A percentile compares a stretch with the other conserved stretches of the same genome.
These are phyloP conservation scores for Tulasnella sp. DNA, from an alignment of 768 basidiomycete genomes.

Conservation along the genomic window DNA sequence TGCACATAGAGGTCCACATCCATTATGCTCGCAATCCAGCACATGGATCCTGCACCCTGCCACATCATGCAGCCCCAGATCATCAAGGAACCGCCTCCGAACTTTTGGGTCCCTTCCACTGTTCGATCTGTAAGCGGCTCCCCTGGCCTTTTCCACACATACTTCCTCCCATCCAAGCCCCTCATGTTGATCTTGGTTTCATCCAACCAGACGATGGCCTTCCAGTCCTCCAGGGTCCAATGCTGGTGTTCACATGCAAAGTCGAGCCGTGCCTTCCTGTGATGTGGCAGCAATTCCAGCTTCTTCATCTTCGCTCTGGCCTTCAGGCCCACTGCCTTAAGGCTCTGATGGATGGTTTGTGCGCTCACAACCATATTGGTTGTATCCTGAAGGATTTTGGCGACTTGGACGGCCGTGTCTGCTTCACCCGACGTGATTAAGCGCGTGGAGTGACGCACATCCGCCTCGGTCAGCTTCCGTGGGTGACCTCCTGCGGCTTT, in stretches of 20 bases:
- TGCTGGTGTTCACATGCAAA: background rate
- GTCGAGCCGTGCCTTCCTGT: slow-evolving; percentile 4
- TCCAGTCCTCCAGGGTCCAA: slow-evolving; percentile 16
- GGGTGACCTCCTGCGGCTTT: background rate
- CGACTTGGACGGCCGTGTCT: background rate
- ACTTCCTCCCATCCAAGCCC: slow-evolving; percentile 38
- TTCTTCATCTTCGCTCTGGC: slow-evolving; percentile 6
- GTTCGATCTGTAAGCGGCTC: background rate
- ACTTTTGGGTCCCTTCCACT: slow-evolving; percentile 1
- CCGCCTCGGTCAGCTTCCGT: no score
- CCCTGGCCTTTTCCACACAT: no score
- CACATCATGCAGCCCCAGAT: slow-evolving; percentile 5
- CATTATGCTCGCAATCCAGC: slow-evolving; percentile 4
- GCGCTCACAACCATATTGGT: background rate
- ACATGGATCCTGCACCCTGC: background rate
- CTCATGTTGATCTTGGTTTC: slow-evolving; percentile 5
- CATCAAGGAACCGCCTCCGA: slow-evolving; percentile 3
- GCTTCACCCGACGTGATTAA: background rate
- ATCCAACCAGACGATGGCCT: slow-evolving; percentile 11
- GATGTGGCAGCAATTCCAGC: background rate
- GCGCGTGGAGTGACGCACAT: background rate
- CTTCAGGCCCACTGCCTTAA: background rate
- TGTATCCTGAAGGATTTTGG: background rate
- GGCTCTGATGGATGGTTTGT: background rate
- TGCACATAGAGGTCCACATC: background rate